A percentile compares a stretch with the other conserved stretches of the same genome.
These are phyloP conservation scores for Castanea sativa DNA, from an alignment of 306 rosid genomes.

Conservation along the genomic window DNA sequence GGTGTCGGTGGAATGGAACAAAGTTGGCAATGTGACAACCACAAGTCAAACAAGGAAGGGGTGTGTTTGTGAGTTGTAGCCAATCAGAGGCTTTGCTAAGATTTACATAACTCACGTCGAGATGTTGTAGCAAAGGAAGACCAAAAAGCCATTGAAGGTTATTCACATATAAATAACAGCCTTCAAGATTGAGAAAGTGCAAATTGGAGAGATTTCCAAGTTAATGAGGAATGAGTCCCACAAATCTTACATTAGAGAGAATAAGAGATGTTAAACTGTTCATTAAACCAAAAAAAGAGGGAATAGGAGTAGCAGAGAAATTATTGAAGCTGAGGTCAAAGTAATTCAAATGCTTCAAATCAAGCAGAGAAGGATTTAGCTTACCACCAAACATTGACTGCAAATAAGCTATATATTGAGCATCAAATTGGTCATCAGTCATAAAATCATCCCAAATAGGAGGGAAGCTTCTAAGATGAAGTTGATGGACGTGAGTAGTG, in stretches of 20 bases:
- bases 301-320: too few species aligned
- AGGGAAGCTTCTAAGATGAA: accelerated
- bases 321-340: too few species aligned
- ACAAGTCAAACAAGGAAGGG: conserved; percentile 17
- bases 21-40: background rate
- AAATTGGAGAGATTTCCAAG: background rate
- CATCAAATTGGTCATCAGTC: too few species aligned
- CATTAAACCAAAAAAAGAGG: too few species aligned
- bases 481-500: too few species aligned
- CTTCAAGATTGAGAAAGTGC: background rate
- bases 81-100: conserved; percentile 13
- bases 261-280: too few species aligned
- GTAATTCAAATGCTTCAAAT: too few species aligned
- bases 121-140: conserved; percentile 13
- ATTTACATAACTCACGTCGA: conserved; percentile 17
- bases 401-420: too few species aligned
- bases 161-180: background rate
- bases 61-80: conserved; percentile 13
- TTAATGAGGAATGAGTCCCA: too few species aligned
- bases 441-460: accelerated
- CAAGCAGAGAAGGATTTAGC: too few species aligned
- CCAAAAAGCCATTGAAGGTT: conserved; percentile 22
- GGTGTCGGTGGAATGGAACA: background rate
- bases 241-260: too few species aligned
- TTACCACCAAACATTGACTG: too few species aligned